Evolutionary conservation across 1,284 basidiomycete genomes (phyloP).

Genomic region (Rhodotorula sp.): DNA sequence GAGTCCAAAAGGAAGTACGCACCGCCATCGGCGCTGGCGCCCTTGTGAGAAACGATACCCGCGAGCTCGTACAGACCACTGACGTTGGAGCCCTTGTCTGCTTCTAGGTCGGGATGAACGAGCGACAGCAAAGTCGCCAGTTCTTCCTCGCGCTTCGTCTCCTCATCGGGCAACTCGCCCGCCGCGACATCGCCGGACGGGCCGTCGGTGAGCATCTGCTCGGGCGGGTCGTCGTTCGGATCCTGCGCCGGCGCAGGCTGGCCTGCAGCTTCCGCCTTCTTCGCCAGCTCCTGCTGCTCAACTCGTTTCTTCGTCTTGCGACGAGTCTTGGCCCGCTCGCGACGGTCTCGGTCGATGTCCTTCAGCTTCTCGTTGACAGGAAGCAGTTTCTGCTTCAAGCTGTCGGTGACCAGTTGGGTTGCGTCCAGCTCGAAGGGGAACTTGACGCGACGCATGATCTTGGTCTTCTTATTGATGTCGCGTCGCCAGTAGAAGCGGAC

Average conservation of each 20-base stretch:
- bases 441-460: conserved; percentile 79
- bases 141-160: conserved; percentile 57
- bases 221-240: conserved; percentile 32
- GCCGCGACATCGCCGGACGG: conserved; percentile 62
- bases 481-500: conserved; percentile 93
- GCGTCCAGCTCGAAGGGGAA: conserved; percentile 85
- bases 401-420: conserved; percentile 75
- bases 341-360: conserved; percentile 76
- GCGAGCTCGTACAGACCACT: conserved; percentile 81
- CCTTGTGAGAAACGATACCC: conserved; percentile 95
- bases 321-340: conserved; percentile 69
- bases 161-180: conserved; percentile 52
- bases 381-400: conserved; percentile 67
- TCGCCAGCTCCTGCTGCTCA: conserved; percentile 5
- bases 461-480: conserved; percentile 68
- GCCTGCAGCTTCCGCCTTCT: neutral
- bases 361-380: conserved; percentile 65
- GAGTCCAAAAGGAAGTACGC: conserved; percentile 56
- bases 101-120: conserved; percentile 63
- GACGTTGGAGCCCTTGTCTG: conserved; percentile 68
- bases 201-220: conserved; percentile 44
- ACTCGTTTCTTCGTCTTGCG: conserved; percentile 24
- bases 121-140: conserved; percentile 63
- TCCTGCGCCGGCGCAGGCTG: neutral
- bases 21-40: conserved; percentile 82